Evolutionary conservation across 352 stramenopile genomes (phyloP), one percentile per base, ranked within the genome.

Genomic region (Phytophthora rubi): DNA sequence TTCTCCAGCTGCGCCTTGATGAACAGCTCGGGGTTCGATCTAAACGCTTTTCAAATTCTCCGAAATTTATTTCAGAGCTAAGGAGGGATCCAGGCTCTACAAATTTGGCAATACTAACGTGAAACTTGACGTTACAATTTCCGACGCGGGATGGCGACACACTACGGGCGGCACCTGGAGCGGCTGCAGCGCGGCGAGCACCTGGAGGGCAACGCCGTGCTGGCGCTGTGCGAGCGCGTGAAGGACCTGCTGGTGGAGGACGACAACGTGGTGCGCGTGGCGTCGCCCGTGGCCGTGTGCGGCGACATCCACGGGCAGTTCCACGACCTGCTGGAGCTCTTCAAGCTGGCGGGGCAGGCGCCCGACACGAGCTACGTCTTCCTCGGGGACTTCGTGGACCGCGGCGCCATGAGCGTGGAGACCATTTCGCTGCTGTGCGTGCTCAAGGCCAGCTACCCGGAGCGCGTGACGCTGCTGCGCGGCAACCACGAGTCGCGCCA

Each of bases 241-340:
- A 90, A 90, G 53, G 84, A 94, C 56, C 57, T 91, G 2, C 74
- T 92, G 13, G 75, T 86, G 8, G 81, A 89, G 60, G 90, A 97
- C 57, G 85, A 93, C 42, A 97, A 96, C 62, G 82, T 97, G 21
- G 82, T 97, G 23, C 59, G 63, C 28, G 80, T 98, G 8, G 51
- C 59, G n/a, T 85, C 89, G 21, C 90, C 92, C 63, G 81, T 98
- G 49, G 89, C 82, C 18, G 85, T 97, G 26, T 93, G 92, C 45
- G 97, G 97, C 49, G 97, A 99, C 83, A 92, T 99, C 60, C 97
- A 99, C 77, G 97, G 97, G 12, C 97, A 99, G 80, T 99, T 99
- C 81, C 97, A 97, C 73, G 97, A 99, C 82, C 81, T 99, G 39
- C 66, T 99, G 7, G 90, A 98, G 67, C 81, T 99, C 42, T 93